Evolutionary conservation across 352 stramenopile species (phyloP).

Genomic region (Phytopythium ostracodes): DNA sequence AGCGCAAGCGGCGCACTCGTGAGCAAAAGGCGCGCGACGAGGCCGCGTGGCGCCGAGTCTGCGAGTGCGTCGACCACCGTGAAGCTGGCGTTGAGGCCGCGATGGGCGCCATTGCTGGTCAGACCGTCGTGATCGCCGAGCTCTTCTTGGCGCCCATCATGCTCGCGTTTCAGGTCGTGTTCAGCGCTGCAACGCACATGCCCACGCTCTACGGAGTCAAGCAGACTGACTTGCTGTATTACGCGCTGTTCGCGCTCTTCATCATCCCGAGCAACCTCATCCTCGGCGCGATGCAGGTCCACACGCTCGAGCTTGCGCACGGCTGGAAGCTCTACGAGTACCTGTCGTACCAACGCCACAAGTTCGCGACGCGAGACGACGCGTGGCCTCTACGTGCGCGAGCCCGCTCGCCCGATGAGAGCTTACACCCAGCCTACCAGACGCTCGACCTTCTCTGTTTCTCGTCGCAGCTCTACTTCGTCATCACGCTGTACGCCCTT

Average conservation of each 20-base stretch:
- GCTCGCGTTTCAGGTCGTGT: slow-evolving; percentile 88
- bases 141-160: slow-evolving; percentile 86
- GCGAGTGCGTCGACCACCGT: slow-evolving; percentile 93
- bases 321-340: slow-evolving; percentile 98
- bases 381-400: slow-evolving; percentile 89
- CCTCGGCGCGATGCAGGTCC: slow-evolving; percentile 94
- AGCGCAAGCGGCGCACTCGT: slow-evolving; percentile 71
- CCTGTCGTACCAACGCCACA: slow-evolving; percentile 94
- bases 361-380: slow-evolving; percentile 92
- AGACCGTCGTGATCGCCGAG: slow-evolving; percentile 88
- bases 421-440: slow-evolving; percentile 90
- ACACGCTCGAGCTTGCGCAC: slow-evolving; percentile 94
- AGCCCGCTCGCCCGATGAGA: slow-evolving; percentile 83
- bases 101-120: slow-evolving; percentile 87
- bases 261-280: slow-evolving; percentile 94
- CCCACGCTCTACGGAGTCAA: slow-evolving; percentile 91
- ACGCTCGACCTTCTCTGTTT: slow-evolving; percentile 95
- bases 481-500: slow-evolving; percentile 77
- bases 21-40: slow-evolving; percentile 93
- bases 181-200: slow-evolving; percentile 90
- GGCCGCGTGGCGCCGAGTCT: slow-evolving; percentile 89
- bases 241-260: slow-evolving; percentile 92
- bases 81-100: slow-evolving; percentile 93
- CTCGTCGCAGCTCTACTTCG: slow-evolving; percentile 92
- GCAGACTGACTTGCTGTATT: slow-evolving; percentile 93